Evolutionary conservation across 257 asterid genomes (phyloP), one percentile per base, ranked within the genome.

Genomic region (Salvia splendens): DNA sequence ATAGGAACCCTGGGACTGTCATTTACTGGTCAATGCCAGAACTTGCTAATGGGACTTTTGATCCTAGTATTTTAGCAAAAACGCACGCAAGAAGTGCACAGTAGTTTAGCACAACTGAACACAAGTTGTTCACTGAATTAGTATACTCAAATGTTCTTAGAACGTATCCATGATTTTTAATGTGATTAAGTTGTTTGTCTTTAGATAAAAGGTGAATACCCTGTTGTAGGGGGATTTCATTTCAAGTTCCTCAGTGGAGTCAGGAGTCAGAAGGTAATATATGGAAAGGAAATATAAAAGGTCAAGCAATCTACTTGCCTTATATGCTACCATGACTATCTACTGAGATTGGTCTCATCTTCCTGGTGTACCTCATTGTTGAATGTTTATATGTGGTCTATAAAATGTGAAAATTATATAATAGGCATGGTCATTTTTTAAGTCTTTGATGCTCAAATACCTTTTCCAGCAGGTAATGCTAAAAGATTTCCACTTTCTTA

Each of bases 191-290:
- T 33, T 43, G 4, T 43, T 45, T 54, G 12, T 36, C 43, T 14
- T 57, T 52, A 64, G 60, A 51, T 52, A 55, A 57, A 62, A 56
- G 30, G 46, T 62, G 24, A 28, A 61, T 61, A 40, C 57, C 64
- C 36, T 61, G 12, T 38, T 60, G 55, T 14, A 4, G 58, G 45
- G 43, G 41, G 12, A 6, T 65, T 54, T 20, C 28, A 14, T 64
- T 64, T 50, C 36, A 36, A 33, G 40, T 65, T 65, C 46, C 38
- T 15, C 49, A 33, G 0, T 20, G 9, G 8, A 1, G 63, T 54
- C n/a, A 67, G 32, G 3, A 15, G 46, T 35, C 48, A 8, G 6
- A 40, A 67, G 35, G 51, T 14, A 36, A 59, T 10, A 17, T 40
- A 41, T 8, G 54, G 17, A 16, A 20, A n/a, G 52, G 46, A 8